phyloP scores from a whole-genome alignment of 106 monocot genomes.

The Dioscorea zingiberensis region DNA sequence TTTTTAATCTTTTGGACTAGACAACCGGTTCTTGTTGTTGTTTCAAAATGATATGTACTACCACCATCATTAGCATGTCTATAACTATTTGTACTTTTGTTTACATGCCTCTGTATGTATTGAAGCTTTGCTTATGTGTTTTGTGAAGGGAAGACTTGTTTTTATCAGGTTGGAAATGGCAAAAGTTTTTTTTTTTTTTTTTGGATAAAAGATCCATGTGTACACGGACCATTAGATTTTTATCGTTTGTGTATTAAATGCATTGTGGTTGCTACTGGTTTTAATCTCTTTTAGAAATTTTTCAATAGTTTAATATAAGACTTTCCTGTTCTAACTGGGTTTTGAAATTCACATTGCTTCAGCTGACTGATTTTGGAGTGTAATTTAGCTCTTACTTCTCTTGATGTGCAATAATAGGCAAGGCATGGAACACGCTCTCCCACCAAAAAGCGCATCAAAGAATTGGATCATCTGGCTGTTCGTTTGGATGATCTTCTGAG shows the following conservation, averaged over 20 bases:
- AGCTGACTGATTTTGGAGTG: not conserved
- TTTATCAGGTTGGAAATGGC: not conserved
- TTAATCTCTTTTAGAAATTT: not conserved
- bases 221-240: too few relatives aligned
- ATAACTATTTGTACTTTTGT: too few relatives aligned
- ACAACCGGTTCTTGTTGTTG: not conserved
- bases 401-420: conserved; percentile 32
- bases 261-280: not conserved
- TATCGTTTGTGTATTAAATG: too few relatives aligned
- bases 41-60: not conserved
- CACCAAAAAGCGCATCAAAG: conserved; percentile 94
- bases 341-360: not conserved
- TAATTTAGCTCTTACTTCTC: not conserved
- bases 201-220: too few relatives aligned
- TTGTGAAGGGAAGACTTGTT: not conserved
- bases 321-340: not conserved
- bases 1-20: not conserved
- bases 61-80: not conserved
- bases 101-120: too few relatives aligned
- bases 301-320: not conserved
- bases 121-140: not conserved
- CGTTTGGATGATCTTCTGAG: conserved; percentile 52
- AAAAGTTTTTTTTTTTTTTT: too few relatives aligned
- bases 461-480: conserved; percentile 63
- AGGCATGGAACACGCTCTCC: conserved; percentile 96